These are phyloP conservation scores for Kodamaea derodonti DNA, from an alignment of 1,139 yeast genomes.

Conservation along the genomic window DNA sequence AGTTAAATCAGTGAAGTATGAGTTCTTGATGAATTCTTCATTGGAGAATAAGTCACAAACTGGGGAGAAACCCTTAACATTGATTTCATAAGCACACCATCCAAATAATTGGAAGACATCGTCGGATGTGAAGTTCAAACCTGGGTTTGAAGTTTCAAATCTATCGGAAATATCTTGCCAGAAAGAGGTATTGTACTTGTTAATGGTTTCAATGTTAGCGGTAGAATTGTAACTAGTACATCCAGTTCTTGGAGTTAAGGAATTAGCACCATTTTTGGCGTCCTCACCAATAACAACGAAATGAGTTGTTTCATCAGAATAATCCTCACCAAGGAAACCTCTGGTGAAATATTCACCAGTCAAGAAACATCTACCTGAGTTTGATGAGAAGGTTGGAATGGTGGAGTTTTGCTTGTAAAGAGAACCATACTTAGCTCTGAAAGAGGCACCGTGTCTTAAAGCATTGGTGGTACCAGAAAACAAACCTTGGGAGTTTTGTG, in stretches of 20 bases:
- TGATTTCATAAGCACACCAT: slow-evolving; percentile 54
- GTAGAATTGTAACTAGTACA: slow-evolving; percentile 17
- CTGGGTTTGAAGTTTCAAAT: slow-evolving; percentile 19
- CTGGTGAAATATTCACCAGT: slow-evolving; percentile 30
- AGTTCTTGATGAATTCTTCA: slow-evolving; percentile 43
- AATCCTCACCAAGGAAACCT: slow-evolving; percentile 22
- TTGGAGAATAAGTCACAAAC: slow-evolving; percentile 51
- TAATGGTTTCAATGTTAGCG: slow-evolving; percentile 9
- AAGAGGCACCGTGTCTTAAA: slow-evolving; percentile 29
- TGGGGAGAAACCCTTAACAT: slow-evolving; percentile 44
- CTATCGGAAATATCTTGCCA: slow-evolving; percentile 16
- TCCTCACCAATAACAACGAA: slow-evolving; percentile 26
- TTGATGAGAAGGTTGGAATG: slow-evolving; percentile 33
- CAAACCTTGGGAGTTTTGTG: slow-evolving; percentile 12
- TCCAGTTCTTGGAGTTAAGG: slow-evolving; percentile 26
- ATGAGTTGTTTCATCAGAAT: slow-evolving; percentile 11
- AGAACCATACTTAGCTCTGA: slow-evolving; percentile 30
- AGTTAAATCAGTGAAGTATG: slow-evolving; percentile 42
- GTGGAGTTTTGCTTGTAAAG: slow-evolving; percentile 17
- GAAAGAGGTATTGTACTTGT: slow-evolving; percentile 16
- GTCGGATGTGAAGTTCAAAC: slow-evolving; percentile 23
- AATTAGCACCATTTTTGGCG: slow-evolving; percentile 25
- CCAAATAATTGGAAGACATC: slow-evolving; percentile 41
- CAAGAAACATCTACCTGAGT: slow-evolving; percentile 27
- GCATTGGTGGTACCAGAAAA: slow-evolving; percentile 28